Base-by-base conservation (phyloP, 2,329 filamentous ascomycete species). In the Curvularia eragrostidis region DNA sequence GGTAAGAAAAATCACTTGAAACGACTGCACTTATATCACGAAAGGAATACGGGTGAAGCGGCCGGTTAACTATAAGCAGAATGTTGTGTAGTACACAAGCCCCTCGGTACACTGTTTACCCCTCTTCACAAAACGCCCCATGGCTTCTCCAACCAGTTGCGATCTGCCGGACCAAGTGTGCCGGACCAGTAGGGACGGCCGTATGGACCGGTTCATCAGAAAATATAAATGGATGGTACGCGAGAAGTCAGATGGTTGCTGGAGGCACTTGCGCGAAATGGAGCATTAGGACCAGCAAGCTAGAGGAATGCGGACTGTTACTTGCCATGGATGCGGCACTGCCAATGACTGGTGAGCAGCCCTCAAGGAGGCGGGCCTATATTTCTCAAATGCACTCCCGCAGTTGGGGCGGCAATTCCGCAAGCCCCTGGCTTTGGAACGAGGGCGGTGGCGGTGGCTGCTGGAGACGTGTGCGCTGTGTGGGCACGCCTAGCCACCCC, bases 401-500 rank as follows among this genome's bases (percentile, higher is more conserved):
- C 21, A 53, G 30, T 18, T 24, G 4, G n/a, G n/a, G 28, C 9
- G 18, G 28, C 23, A 52, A 26, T 43, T 43, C 13, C 19, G 41
- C 23, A 18, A 36, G 36, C 28, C 28, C 28, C 46, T 48, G 32
- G 26, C 38, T 54, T 54, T 44, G 38, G 44, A 50, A 53, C 48
- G n/a, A 13, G n/a, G 32, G 5, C 4, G 32, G 32, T 34, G 32
- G 32, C 32, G 32, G 3, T 34, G 32, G 32, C 13, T 34, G 2
- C 32, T 34, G 32, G 32, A 34, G 34, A 19, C 39, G 42, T 32
- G 52, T 38, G 43, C n/a, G n/a, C n/a, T n/a, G n/a, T n/a, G n/a
- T n/a, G n/a, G n/a, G n/a, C n/a, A n/a, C n/a, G n/a, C n/a, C n/a
- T n/a, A n/a, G n/a, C n/a, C n/a, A n/a, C 36, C 43, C 26, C 24